phyloP scores from a whole-genome alignment of 768 basidiomycete species.

The Leucocoprinus sp. region DNA sequence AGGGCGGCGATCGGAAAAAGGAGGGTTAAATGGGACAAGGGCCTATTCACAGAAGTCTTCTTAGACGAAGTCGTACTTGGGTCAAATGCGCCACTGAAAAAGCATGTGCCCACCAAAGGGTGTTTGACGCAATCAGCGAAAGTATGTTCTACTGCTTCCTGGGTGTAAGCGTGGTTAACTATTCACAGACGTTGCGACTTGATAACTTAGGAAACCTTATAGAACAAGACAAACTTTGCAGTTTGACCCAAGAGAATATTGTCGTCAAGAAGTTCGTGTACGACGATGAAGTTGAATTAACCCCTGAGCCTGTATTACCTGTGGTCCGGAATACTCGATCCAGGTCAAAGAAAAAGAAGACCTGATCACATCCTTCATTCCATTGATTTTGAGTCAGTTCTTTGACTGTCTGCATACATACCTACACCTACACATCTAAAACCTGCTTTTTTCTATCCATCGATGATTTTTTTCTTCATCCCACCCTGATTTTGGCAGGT shows the following conservation, averaged over 20 bases:
- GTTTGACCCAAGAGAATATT: slow-evolving; percentile 57
- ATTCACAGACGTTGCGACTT: slow-evolving; percentile 44
- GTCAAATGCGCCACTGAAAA: slow-evolving; percentile 34
- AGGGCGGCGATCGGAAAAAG: slow-evolving; percentile 31
- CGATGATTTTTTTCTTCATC: not conserved
- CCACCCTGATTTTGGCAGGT: not conserved
- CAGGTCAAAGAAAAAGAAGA: slow-evolving; percentile 42
- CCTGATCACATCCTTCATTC: slow-evolving; percentile 13
- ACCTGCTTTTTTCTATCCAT: not conserved
- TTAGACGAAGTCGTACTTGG: slow-evolving; percentile 56
- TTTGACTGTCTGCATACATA: not conserved
- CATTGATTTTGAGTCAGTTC: slow-evolving; percentile 13
- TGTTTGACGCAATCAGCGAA: slow-evolving; percentile 62
- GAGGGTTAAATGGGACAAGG: slow-evolving; percentile 73
- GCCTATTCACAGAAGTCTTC: slow-evolving; percentile 52
- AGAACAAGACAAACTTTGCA: slow-evolving; percentile 45
- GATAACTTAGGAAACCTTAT: slow-evolving; percentile 69
- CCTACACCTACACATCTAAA: not conserved
- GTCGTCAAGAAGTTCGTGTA: slow-evolving; percentile 76
- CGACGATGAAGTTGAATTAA: slow-evolving; percentile 53
- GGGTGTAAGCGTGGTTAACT: not conserved
- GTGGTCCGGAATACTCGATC: slow-evolving; percentile 49
- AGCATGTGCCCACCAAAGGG: slow-evolving; percentile 39
- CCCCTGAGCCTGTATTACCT: slow-evolving; percentile 18
- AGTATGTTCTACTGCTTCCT: slow-evolving; percentile 26